These are phyloP conservation scores for Didymella segeticola DNA, from an alignment of 2,329 filamentous ascomycete species.

Conservation along the genomic window DNA sequence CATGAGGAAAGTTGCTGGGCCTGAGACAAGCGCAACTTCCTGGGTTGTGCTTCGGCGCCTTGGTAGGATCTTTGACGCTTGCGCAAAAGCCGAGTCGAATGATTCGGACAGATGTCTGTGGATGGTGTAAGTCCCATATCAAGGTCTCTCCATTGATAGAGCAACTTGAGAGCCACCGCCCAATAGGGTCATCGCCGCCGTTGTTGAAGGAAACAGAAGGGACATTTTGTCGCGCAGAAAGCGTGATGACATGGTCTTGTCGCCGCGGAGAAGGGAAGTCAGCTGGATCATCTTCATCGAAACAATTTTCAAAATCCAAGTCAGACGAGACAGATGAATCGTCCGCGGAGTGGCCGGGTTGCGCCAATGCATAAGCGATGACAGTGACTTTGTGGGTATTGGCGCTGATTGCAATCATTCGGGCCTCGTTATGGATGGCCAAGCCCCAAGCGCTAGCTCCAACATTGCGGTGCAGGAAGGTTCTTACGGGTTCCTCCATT, in stretches of 20 bases:
- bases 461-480: slow-evolving; percentile 79
- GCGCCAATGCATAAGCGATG: slow-evolving; percentile 63
- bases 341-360: neutral
- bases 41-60: slow-evolving; percentile 12
- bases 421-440: slow-evolving; percentile 79
- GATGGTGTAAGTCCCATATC: slow-evolving; percentile 55
- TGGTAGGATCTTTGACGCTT: slow-evolving; percentile 14
- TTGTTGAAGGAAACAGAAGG: slow-evolving; percentile 66
- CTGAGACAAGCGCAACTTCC: slow-evolving; percentile 24
- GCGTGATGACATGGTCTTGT: slow-evolving; percentile 30
- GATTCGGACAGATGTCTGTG: slow-evolving; percentile 17
- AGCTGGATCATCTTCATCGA: slow-evolving; percentile 5
- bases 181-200: slow-evolving; percentile 61
- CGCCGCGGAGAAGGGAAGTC: slow-evolving; percentile 39
- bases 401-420: slow-evolving; percentile 83
- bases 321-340: neutral
- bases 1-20: slow-evolving; percentile 25
- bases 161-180: slow-evolving; percentile 63
- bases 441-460: slow-evolving; percentile 85
- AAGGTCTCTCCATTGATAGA: slow-evolving; percentile 60
- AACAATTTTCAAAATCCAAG: neutral
- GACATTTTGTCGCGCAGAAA: slow-evolving; percentile 55
- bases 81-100: slow-evolving; percentile 38
- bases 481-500: slow-evolving; percentile 54
- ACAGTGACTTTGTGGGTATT: slow-evolving; percentile 70